Base-by-base conservation (phyloP, 2,329 filamentous ascomycete species). In the Biscogniauxia marginata region DNA sequence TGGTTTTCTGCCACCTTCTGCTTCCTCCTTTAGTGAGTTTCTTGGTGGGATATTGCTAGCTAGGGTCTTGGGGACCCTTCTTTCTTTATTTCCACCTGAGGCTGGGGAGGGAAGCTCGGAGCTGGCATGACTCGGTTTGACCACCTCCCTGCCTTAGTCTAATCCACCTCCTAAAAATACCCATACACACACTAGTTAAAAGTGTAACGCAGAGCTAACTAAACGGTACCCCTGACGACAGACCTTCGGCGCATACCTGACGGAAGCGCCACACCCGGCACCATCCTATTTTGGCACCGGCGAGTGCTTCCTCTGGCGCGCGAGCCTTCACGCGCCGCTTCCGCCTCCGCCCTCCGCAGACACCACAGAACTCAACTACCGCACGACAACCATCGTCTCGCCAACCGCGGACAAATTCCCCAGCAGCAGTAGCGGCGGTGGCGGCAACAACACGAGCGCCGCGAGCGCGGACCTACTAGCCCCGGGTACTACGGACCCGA, bases 211-310 rank as follows among this genome's bases (percentile, higher is more conserved):
- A 47, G 22, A 30, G 30, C 56, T 58, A 56, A 55, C 52, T 45
- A 49, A 39, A 30, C n/a, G n/a, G n/a, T n/a, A n/a, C 34, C n/a
- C 34, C 11, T 22, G 7, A 23, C 9, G 13, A 24, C 61, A 88
- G 83, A 83, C 91, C 45, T 99, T 99, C 71, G 95, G 95, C 69
- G 93, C 93, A 52, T 98, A 98, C 73, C 84, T 98, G 53, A 96
- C 91, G 52, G 93, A 99, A 71, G 81, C 89, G 50, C 93, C 93
- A 9, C 90, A 89, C 65, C 90, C 91, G 0, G 79, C 85, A 1
- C 76, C 91, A 2, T 89, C 93, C 61, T 99, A 96, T 78, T 99
- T 90, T 73, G 95, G 95, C 67, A 97, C 91, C 11, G 95, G 95
- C 67, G 95, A 99, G 74, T 98, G 93, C 74, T 99, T 96, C 73